Base-by-base conservation (phyloP, 2,329 filamentous ascomycete genomes). In the Myriosclerotinia duriaeana region DNA sequence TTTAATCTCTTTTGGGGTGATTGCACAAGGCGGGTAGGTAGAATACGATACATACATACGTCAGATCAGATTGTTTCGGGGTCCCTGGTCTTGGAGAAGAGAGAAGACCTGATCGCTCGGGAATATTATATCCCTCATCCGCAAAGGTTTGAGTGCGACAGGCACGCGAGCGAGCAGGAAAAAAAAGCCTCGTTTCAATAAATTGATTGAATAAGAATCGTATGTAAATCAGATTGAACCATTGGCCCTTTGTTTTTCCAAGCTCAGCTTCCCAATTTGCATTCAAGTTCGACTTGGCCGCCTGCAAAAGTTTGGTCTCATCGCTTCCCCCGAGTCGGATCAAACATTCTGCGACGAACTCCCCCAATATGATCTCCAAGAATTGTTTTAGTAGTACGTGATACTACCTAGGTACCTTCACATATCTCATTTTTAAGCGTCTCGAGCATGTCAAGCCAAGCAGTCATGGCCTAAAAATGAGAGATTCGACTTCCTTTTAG, bases 111-210 rank as follows among this genome's bases (percentile, higher is more conserved):
- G 53, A 20, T 34, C 30, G 26, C 44, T 48, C 53, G 63, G 63
- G 52, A 65, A 34, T 52, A 59, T 60, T 52, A 65, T 65, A 60
- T 65, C 63, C 53, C 63, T 65, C 63, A 65, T 59, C 59, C 7
- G 14, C 34, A 50, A 52, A 44, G 63, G 53, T 30, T 50, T 26
- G 12, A 12, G 34, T 60, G 12, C n/a, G 30, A 60, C 30, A 38
- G 44, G 44, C 58, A 50, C 58, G 14, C 44, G 20, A 60, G 58
- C 44, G 34, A 38, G 30, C 15, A 14, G 22, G 50, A 22, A 48
- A 48, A 50, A 9, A 14, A 7, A 17, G 5, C 22, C 56, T 36
- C 48, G 30, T 6, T 50, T 36, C 30, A n/a, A 60, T 50, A 11
- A 22, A 22, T 48, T 8, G 6, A 48, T 60, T 22, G 42, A 48